These are phyloP conservation scores for Lactifluus subvellereus DNA, from an alignment of 768 basidiomycete genomes.

Conservation along the genomic window DNA sequence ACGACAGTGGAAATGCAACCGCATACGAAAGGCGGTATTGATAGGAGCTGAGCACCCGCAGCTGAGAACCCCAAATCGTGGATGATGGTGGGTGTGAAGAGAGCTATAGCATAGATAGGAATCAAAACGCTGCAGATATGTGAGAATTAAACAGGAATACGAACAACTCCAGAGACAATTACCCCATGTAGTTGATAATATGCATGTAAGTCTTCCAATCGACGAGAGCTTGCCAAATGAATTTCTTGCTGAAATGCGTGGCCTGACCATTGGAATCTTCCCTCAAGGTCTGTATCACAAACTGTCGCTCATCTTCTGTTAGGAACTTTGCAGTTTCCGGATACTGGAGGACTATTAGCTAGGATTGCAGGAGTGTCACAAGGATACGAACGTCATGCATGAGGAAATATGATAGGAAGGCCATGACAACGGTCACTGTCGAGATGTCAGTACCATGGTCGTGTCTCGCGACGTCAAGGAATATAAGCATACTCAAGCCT, in stretches of 20 bases:
- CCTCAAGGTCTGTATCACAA: conserved; percentile 29
- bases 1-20: conserved; percentile 31
- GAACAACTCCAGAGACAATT: not conserved
- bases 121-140: conserved; percentile 34
- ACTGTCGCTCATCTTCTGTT: conserved; percentile 32
- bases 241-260: conserved; percentile 32
- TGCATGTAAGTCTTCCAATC: conserved; percentile 35
- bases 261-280: conserved; percentile 31
- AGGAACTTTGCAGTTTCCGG: conserved; percentile 43
- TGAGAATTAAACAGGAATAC: not conserved
- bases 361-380: not conserved
- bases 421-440: conserved; percentile 33
- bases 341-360: conserved; percentile 28
- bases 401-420: conserved; percentile 36
- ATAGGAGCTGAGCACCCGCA: conserved; percentile 36
- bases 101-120: conserved; percentile 41
- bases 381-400: conserved; percentile 34
- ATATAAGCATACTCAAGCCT: conserved; percentile 32
- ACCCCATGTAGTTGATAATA: conserved; percentile 33
- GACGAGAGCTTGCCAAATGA: conserved; percentile 33
- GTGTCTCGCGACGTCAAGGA: not conserved
- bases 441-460: not conserved
- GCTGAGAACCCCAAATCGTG: conserved; percentile 43
- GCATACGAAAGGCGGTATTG: conserved; percentile 34
- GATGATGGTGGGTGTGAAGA: conserved; percentile 35